These are phyloP conservation scores for Phytopythium chamaehyphon DNA, from an alignment of 352 stramenopile genomes.

Conservation along the genomic window DNA sequence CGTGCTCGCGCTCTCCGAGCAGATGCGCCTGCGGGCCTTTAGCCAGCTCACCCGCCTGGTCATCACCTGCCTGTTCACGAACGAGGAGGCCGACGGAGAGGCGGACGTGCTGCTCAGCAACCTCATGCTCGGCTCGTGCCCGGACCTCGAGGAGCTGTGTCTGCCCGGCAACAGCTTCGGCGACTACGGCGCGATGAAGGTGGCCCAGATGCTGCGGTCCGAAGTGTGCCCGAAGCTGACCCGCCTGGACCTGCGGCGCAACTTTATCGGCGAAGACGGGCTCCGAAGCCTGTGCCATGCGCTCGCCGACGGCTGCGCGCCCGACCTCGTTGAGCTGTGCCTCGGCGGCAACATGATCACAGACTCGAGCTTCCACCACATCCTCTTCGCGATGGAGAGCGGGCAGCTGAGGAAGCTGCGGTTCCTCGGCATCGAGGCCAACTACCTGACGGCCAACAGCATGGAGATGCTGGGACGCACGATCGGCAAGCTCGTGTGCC, in stretches of 20 bases:
- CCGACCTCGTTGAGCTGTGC: constrained; percentile 67
- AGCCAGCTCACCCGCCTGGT: constrained; percentile 49
- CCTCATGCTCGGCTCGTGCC: constrained; percentile 74
- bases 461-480: constrained; percentile 85
- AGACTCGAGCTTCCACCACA: constrained; percentile 80
- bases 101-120: constrained; percentile 78
- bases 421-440: constrained; percentile 84
- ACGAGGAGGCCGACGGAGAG: constrained; percentile 82
- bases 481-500: constrained; percentile 77
- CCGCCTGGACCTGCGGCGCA: constrained; percentile 72
- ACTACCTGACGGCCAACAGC: constrained; percentile 76
- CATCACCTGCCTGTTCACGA: constrained; percentile 81
- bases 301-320: constrained; percentile 63
- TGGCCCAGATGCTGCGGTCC: constrained; percentile 80
- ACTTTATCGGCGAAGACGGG: constrained; percentile 84
- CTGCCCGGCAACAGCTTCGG: constrained; percentile 83
- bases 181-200: constrained; percentile 77
- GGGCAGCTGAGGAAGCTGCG: constrained; percentile 47
- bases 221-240: constrained; percentile 74
- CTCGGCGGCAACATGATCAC: constrained; percentile 81
- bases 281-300: constrained; percentile 67
- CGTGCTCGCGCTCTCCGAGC: constrained; percentile 60
- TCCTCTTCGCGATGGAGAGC: constrained; percentile 82
- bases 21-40: constrained; percentile 61
- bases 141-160: constrained; percentile 71